Conservation (phyloP, 805 yeast genomes). For the Saccharomycopsis selenospora region DNA sequence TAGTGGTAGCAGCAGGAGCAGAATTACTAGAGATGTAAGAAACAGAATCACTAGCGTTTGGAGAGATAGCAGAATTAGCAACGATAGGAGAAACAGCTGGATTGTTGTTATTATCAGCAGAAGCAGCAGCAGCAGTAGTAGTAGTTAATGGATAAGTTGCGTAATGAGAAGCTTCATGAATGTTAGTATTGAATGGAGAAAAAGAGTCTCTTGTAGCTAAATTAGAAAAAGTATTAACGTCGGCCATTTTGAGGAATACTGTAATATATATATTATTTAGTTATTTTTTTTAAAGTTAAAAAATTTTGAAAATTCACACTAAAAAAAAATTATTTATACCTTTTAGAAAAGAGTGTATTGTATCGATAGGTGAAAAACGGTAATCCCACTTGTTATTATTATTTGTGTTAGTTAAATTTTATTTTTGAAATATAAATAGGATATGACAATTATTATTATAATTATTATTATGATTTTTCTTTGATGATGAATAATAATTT, state of each 20-base stretch:
- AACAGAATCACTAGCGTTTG: background rate
- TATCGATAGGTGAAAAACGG: too few relatives aligned
- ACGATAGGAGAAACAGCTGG: background rate
- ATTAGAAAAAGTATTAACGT: conserved; percentile 21
- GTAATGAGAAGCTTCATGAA: conserved; percentile 4
- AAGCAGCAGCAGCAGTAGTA: background rate
- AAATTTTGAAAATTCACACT: too few relatives aligned
- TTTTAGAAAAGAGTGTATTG: too few relatives aligned
- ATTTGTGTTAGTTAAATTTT: too few relatives aligned
- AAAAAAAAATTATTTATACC: too few relatives aligned
- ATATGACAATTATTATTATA: too few relatives aligned
- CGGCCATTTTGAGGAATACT: conserved; percentile 21
- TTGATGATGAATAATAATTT: too few relatives aligned
- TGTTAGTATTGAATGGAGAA: conserved; percentile 8
- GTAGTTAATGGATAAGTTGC: background rate
- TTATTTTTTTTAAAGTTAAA: too few relatives aligned
- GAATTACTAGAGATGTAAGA: background rate
- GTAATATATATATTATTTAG: conserved; percentile 16
- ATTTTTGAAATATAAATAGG: too few relatives aligned
- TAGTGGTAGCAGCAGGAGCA: background rate
- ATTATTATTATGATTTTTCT: too few relatives aligned
- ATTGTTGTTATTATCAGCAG: background rate
- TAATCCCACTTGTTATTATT: too few relatives aligned
- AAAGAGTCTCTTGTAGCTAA: conserved; percentile 16
- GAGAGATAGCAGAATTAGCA: too few relatives aligned